A percentile compares a stretch with the other conserved stretches of the same genome.
These are phyloP conservation scores for Talaromyces amestolkiae DNA, from an alignment of 2,329 filamentous ascomycete genomes.

Conservation along the genomic window DNA sequence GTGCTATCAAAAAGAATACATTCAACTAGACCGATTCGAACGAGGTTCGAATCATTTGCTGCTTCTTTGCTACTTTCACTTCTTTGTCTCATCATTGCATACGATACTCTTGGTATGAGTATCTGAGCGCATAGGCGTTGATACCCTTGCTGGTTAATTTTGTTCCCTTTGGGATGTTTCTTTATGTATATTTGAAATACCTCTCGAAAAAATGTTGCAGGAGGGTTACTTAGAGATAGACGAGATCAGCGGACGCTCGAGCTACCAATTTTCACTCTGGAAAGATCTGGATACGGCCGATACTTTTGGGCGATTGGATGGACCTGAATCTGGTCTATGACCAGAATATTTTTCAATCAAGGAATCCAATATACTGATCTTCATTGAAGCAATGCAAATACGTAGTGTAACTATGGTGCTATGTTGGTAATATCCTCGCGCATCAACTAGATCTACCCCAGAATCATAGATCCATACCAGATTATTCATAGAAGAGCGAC, in stretches of 20 bases:
- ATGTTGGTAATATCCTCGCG: neutral
- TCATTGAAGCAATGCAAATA: neutral
- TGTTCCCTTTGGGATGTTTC: neutral
- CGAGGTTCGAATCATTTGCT: neutral
- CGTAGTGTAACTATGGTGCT: neutral
- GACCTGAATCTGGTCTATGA: conserved; percentile 1
- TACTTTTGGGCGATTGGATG: neutral
- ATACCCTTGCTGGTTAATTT: conserved; percentile 15
- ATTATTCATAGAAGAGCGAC: neutral
- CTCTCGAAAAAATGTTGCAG: neutral
- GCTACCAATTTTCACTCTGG: neutral
- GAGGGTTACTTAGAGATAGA: neutral
- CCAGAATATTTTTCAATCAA: neutral
- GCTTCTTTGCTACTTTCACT: neutral
- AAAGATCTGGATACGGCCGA: neutral
- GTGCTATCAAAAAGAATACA: conserved; percentile 17
- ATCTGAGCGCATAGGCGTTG: conserved; percentile 19
- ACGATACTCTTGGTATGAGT: conserved; percentile 17
- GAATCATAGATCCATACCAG: neutral
- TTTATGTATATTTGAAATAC: neutral
- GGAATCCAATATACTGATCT: neutral
- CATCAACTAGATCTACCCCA: neutral
- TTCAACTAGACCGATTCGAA: conserved; percentile 8
- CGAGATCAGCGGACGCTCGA: neutral
- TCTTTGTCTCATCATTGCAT: conserved; percentile 17